Percentiles rank a stretch among this genome's conserved stretches.
Evolutionary conservation across 495 filamentous ascomycete species (phyloP).

Genomic region (Penicillium simplicissimum): DNA sequence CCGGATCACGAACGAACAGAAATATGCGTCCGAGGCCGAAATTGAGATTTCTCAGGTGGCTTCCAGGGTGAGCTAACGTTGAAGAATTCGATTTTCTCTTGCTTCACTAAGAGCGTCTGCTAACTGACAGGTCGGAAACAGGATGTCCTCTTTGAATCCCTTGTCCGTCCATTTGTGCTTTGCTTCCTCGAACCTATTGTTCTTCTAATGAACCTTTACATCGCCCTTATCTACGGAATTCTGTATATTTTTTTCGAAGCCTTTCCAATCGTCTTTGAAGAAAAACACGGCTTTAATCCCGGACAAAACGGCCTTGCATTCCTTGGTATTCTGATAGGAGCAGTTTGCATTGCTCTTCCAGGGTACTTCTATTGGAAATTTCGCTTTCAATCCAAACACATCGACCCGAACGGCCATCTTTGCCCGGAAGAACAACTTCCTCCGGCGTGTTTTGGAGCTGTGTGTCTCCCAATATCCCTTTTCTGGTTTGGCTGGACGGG

Average conservation of each 20-base stretch:
- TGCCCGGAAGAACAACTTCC: conserved; percentile 50
- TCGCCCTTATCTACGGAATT: conserved; percentile 53
- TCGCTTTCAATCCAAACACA: conserved; percentile 37
- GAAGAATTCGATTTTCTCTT: not conserved
- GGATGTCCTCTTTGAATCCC: conserved; percentile 38
- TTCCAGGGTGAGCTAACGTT: conserved; percentile 14
- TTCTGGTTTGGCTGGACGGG: conserved; percentile 66
- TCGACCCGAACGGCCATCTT: conserved; percentile 39
- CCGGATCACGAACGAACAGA: conserved; percentile 34
- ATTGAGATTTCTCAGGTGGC: conserved; percentile 37
- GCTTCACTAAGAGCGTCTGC: too few species aligned
- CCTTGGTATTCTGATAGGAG: conserved; percentile 48
- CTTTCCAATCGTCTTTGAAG: conserved; percentile 54
- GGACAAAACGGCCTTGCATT: conserved; percentile 51
- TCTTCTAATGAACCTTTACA: conserved; percentile 54
- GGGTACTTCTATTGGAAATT: conserved; percentile 50
- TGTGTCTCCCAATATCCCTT: conserved; percentile 52
- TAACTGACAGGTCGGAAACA: conserved; percentile 15
- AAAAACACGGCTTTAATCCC: conserved; percentile 50
- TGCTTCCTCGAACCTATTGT: conserved; percentile 52
- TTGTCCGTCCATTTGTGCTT: conserved; percentile 46
- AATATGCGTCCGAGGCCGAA: conserved; percentile 40
- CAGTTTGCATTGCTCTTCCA: conserved; percentile 39
- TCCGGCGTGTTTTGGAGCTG: conserved; percentile 46
- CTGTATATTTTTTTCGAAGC: conserved; percentile 60